These are phyloP conservation scores for Rhizopogon roseolus DNA, from an alignment of 768 basidiomycete genomes.

Conservation along the genomic window DNA sequence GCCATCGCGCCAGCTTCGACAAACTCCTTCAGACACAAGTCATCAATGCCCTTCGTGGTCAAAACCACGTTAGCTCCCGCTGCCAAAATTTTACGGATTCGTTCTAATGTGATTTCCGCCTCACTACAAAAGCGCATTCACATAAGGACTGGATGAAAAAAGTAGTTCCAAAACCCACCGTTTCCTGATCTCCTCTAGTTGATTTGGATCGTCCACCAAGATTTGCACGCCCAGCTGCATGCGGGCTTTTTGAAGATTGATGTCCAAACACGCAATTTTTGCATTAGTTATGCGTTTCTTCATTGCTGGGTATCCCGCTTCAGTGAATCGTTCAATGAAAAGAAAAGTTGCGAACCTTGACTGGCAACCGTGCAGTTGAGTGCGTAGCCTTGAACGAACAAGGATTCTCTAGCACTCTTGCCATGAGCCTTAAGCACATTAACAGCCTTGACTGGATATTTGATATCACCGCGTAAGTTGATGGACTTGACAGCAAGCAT, in stretches of 20 bases:
- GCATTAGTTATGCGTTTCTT: constrained; percentile 90
- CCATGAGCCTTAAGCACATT: constrained; percentile 98
- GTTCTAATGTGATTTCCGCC: constrained; percentile 91
- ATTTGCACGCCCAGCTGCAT: constrained; percentile 99
- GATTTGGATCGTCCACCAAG: constrained; percentile 92
- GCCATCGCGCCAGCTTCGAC: constrained; percentile 99
- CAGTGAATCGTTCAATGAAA: constrained; percentile 1
- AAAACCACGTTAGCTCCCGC: constrained; percentile 95
- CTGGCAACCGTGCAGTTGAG: constrained; percentile 98
- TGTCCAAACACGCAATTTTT: constrained; percentile 98
- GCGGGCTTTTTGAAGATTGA: constrained; percentile 92
- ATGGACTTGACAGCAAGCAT: constrained; percentile 96
- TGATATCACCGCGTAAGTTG: constrained; percentile 91
- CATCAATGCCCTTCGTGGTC: constrained; percentile 98
- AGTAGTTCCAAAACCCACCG: constrained; percentile 44
- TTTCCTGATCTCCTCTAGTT: constrained; percentile 93
- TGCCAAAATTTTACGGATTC: constrained; percentile 92
- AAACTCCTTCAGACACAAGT: constrained; percentile 96
- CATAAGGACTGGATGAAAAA: neutral
- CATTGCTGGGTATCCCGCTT: constrained; percentile 64
- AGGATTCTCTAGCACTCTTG: constrained; percentile 88
- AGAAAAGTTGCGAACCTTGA: constrained; percentile 65
- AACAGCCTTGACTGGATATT: constrained; percentile 99
- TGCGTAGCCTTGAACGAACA: constrained; percentile 95
- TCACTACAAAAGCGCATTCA: constrained; percentile 50